A percentile compares a stretch with the other conserved stretches of the same genome.
phyloP scores from a whole-genome alignment of 345 rosid genomes.

The Lepidium africanum region DNA sequence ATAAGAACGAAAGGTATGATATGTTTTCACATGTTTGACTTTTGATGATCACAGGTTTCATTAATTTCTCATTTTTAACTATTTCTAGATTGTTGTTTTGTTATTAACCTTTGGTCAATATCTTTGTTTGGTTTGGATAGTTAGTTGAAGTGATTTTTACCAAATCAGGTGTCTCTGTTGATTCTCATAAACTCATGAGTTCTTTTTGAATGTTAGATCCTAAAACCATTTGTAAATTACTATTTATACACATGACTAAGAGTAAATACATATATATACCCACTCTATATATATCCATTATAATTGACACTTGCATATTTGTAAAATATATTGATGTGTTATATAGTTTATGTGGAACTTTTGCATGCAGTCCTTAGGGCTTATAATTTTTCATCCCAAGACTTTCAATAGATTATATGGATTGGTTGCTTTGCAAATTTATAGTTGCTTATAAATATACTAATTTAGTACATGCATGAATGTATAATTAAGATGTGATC shows the following conservation, averaged over 20 bases:
- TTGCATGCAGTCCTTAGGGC: not conserved
- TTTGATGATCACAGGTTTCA: slow-evolving; percentile 9
- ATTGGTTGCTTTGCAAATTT: not conserved
- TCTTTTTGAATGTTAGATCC: slow-evolving; percentile 6
- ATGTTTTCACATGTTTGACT: slow-evolving; percentile 30
- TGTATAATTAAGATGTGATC: not conserved
- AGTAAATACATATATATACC: not conserved
- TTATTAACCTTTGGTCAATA: slow-evolving; percentile 17
- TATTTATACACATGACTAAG: slow-evolving; percentile 2
- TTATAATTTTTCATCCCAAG: not conserved
- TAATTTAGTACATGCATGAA: not conserved
- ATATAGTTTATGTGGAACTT: not conserved
- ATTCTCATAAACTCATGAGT: slow-evolving; percentile 1
- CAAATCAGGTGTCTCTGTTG: slow-evolving; percentile 21
- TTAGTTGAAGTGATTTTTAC: slow-evolving; percentile 8
- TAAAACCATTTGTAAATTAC: slow-evolving; percentile 7
- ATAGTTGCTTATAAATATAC: not conserved
- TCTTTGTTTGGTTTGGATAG: slow-evolving; percentile 14
- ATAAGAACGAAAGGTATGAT: slow-evolving; percentile 23
- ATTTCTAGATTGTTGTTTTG: not conserved
- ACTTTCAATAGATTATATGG: not conserved
- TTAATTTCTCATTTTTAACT: slow-evolving; percentile 2
- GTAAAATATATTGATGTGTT: not conserved
- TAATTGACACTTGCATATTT: not conserved
- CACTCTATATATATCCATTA: not conserved